Conservation (phyloP, 2,329 filamentous ascomycete species). For the Botryosphaeria dothidea region DNA sequence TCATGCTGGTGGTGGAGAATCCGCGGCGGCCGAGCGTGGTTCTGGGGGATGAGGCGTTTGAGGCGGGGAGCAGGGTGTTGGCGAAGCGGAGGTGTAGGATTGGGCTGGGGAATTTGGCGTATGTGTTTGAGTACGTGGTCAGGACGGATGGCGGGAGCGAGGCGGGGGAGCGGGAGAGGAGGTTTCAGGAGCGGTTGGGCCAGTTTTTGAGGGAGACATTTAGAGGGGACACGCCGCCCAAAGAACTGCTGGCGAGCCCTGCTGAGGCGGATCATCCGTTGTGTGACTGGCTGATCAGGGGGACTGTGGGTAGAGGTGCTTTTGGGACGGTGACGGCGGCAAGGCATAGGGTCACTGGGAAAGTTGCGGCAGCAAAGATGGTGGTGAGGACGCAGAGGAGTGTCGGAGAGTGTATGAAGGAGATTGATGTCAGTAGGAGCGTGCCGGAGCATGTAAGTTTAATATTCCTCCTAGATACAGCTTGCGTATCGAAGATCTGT, state of each 20-base stretch:
- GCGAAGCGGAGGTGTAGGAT: background rate
- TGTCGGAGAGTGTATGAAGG: background rate
- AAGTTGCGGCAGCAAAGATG: conserved; percentile 9
- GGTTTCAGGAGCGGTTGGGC: background rate
- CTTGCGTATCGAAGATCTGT: background rate
- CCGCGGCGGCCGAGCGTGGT: background rate
- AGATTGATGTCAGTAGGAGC: background rate
- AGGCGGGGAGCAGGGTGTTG: background rate
- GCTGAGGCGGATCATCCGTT: conserved; percentile 3
- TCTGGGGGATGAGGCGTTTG: conserved; percentile 1
- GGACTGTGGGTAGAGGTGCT: background rate
- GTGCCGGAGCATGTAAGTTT: conserved; percentile 3
- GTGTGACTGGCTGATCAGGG: conserved; percentile 2
- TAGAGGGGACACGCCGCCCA: background rate
- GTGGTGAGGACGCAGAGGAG: conserved; percentile 1
- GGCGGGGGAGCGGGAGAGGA: background rate
- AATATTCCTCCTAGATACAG: background rate
- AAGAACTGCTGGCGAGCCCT: background rate
- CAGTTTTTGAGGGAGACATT: background rate
- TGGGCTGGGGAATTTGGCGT: background rate
- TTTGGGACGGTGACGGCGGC: conserved; percentile 9
- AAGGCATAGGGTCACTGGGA: background rate
- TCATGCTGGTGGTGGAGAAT: conserved; percentile 4
- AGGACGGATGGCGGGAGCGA: background rate
- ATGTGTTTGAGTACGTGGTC: conserved; percentile 8